A percentile compares a stretch with the other conserved stretches of the same genome.
These are phyloP conservation scores for Colletotrichum liriopes DNA, from an alignment of 2,329 filamentous ascomycete species.

Conservation along the genomic window DNA sequence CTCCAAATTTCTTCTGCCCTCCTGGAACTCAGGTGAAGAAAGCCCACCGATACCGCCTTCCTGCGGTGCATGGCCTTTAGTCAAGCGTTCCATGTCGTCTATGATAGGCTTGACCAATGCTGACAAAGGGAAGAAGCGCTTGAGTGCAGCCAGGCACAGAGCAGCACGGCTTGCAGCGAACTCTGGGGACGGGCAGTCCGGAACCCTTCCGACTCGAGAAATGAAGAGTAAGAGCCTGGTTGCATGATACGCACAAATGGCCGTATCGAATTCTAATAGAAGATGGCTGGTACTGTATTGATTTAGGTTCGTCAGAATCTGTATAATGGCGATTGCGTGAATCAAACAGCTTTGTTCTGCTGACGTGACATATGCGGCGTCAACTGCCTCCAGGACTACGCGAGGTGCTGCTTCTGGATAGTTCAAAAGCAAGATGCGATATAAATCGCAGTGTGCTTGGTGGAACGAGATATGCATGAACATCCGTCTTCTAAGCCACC, in stretches of 20 bases:
- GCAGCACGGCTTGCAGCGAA: slow-evolving; percentile 48
- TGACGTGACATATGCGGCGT: slow-evolving; percentile 48
- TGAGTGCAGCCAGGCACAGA: slow-evolving; percentile 47
- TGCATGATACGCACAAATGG: slow-evolving; percentile 61
- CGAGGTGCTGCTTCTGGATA: background rate
- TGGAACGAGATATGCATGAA: no score
- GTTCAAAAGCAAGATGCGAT: no score
- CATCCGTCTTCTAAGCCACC: no score
- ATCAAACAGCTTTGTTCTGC: slow-evolving; percentile 54
- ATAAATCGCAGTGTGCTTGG: no score
- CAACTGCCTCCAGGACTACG: slow-evolving; percentile 49
- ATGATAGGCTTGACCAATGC: slow-evolving; percentile 48
- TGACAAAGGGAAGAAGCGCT: slow-evolving; percentile 48
- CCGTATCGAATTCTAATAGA: slow-evolving; percentile 58
- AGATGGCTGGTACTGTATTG: slow-evolving; percentile 46
- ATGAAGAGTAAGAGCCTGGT: slow-evolving; percentile 54
- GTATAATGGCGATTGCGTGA: slow-evolving; percentile 58
- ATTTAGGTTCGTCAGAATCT: slow-evolving; percentile 51
- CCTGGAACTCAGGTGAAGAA: slow-evolving; percentile 28
- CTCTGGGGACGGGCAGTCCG: slow-evolving; percentile 44
- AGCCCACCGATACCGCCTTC: slow-evolving; percentile 43
- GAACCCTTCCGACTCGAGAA: slow-evolving; percentile 42
- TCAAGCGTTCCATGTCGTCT: slow-evolving; percentile 46
- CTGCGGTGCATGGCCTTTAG: slow-evolving; percentile 8
- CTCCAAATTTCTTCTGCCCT: slow-evolving; percentile 25